phyloP scores from a whole-genome alignment of 306 rosid species.

The Quercus wislizeni region DNA sequence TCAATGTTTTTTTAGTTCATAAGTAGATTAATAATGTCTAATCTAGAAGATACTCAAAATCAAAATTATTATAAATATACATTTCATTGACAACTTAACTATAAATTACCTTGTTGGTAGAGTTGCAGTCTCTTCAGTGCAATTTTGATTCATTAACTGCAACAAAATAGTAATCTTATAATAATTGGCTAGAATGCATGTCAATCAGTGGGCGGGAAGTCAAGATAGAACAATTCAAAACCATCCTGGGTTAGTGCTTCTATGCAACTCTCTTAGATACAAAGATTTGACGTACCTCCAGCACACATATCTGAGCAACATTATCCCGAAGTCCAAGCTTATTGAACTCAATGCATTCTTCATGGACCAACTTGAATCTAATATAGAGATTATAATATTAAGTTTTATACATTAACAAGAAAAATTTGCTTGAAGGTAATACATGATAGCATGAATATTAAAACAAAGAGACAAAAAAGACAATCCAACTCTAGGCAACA shows the following conservation, averaged over 20 bases:
- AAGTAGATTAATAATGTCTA: neutral
- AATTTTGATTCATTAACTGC: constrained; percentile 51
- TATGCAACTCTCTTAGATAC: neutral
- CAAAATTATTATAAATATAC: neutral
- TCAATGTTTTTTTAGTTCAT: neutral
- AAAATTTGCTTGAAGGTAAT: neutral
- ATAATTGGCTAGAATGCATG: constrained; percentile 7
- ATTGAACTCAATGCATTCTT: constrained; percentile 79
- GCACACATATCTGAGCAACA: constrained; percentile 88
- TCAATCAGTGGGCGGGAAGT: neutral
- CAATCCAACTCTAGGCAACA: neutral
- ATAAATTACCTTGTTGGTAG: constrained; percentile 50
- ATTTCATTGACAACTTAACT: neutral
- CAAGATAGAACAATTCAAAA: neutral
- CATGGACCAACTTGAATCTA: constrained; percentile 79
- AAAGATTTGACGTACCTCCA: constrained; percentile 56
- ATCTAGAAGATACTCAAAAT: neutral
- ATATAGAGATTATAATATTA: constrained; percentile 2
- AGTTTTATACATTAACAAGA: constrained; percentile 2
- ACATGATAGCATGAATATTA: neutral
- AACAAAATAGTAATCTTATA: constrained; percentile 14
- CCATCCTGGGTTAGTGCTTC: neutral
- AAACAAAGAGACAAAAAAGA: constrained; percentile 1
- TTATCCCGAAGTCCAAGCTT: constrained; percentile 94
- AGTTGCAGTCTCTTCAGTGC: constrained; percentile 27